Conservation (phyloP, 2,329 filamentous ascomycete species). For the Phaeosphaeriaceae sp. region DNA sequence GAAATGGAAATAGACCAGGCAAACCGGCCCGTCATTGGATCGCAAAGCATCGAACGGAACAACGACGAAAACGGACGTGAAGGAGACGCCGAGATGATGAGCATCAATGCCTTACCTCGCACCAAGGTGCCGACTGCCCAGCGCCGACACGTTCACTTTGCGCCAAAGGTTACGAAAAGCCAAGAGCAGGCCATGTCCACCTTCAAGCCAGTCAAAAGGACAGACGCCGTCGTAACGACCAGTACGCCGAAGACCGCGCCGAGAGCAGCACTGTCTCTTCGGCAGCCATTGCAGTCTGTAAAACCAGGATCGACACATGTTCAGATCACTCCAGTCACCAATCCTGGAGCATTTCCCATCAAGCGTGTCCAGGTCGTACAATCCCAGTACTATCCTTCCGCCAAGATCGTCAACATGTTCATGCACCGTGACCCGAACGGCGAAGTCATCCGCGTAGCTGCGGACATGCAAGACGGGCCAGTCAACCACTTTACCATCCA, state of each 20-base stretch:
- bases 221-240: background rate
- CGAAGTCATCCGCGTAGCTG: conserved; percentile 15
- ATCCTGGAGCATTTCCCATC: conserved; percentile 16
- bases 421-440: conserved; percentile 5
- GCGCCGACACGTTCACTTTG: background rate
- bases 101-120: background rate
- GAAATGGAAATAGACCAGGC: background rate
- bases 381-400: conserved; percentile 15
- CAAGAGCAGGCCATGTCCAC: background rate
- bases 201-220: background rate
- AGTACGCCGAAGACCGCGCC: background rate
- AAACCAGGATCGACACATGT: background rate
- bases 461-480: conserved; percentile 18
- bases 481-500: conserved; percentile 23
- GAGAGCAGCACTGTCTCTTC: background rate
- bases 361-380: conserved; percentile 19
- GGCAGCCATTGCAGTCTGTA: background rate
- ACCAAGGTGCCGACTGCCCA: background rate
- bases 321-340: conserved; percentile 15
- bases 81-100: background rate
- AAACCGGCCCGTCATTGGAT: background rate
- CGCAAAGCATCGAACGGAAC: background rate
- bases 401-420: conserved; percentile 13
- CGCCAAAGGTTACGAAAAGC: background rate
- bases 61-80: background rate